These are phyloP conservation scores for Metschnikowia lachancei DNA, from an alignment of 805 yeast genomes.

Conservation along the genomic window DNA sequence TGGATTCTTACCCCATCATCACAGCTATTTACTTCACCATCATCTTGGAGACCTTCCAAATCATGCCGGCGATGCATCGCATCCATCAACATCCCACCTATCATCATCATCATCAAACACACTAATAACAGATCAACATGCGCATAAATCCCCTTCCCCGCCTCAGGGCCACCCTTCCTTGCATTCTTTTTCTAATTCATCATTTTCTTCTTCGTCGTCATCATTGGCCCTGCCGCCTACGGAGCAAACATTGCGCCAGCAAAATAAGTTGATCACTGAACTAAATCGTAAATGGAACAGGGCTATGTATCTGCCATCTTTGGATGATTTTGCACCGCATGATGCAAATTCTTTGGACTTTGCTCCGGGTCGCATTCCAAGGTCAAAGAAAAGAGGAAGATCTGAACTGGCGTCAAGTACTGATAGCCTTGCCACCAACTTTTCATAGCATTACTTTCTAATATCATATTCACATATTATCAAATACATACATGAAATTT, in stretches of 20 bases:
- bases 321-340: constrained; percentile 7
- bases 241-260: constrained; percentile 25
- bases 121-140: neutral
- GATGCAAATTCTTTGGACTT: constrained; percentile 5
- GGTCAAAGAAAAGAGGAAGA: constrained; percentile 16
- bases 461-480: too few relatives aligned
- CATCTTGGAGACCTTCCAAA: neutral
- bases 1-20: neutral
- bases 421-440: constrained; percentile 16
- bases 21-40: too few relatives aligned
- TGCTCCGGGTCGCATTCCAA: constrained; percentile 2
- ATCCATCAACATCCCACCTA: neutral
- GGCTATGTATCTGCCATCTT: constrained; percentile 17
- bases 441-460: constrained; percentile 1
- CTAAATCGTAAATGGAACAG: constrained; percentile 43
- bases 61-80: neutral
- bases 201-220: too few relatives aligned
- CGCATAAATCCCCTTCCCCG: constrained; percentile 3
- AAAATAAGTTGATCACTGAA: constrained; percentile 33
- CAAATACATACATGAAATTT: neutral
- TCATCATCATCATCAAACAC: neutral
- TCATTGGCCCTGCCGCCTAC: constrained; percentile 7
- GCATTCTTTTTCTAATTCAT: neutral
- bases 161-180: constrained; percentile 4
- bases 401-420: constrained; percentile 22